Evolutionary conservation across 106 monocot species (phyloP), one percentile per base, ranked within the genome.

Genomic region (Dendrobium chrysotoxum): DNA sequence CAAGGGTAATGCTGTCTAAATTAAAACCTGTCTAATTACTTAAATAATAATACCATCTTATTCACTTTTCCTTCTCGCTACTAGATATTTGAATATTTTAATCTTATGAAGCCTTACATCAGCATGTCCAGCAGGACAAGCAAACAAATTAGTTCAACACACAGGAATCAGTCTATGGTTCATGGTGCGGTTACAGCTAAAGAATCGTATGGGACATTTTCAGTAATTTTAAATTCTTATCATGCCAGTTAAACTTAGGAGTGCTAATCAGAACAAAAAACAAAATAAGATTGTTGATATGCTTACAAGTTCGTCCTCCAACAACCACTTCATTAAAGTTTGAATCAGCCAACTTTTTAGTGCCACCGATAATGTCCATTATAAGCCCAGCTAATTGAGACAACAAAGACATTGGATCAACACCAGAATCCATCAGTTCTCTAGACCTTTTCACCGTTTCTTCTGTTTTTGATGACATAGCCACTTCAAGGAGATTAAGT

Each of bases 301-400:
- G 82, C 90, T 93, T 78, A 90, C 88, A 86, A 78, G 77, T 86
- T 79, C 77, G 81, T 13, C 78, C 84, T 21, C 82, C 82, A 39
- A 86, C 82, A 77, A 77, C 57, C 72, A 41, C 47, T 66, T 80
- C 72, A 50, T 61, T 70, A 58, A 70, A 80, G 77, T 84, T 80
- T 77, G 84, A 79, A 57, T 66, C 72, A 20, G 78, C 80, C 53
- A 85, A 44, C 38, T 83, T 84, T 78, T 88, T 76, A 23, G 82
- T 90, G 58, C 92, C 93, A 76, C 85, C 86, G 79, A 93, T 88
- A 77, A 90, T 88, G 70, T 93, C 90, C 90, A 90, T 86, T 53
- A 93, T 90, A 10, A 93, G 82, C 20, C 66, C 85, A 78, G 93
- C 93, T 85, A 93, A 79, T 40, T 93, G 93, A 74, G 86, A 87